phyloP scores from a whole-genome alignment of 2,329 filamentous ascomycete species.

The Fusarium illudens region DNA sequence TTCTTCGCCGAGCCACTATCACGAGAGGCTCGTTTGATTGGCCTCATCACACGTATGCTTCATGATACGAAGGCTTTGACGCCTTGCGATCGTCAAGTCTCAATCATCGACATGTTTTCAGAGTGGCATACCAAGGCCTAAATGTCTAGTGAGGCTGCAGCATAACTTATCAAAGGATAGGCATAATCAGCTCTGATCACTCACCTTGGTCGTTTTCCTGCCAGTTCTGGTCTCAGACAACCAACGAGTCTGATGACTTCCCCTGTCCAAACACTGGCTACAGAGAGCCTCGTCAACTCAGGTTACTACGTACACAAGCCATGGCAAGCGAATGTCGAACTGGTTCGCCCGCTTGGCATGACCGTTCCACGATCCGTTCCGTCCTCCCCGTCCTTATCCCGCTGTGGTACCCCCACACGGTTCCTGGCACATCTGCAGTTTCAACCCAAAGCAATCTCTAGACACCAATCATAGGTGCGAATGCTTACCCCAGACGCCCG shows the following conservation, averaged over 20 bases:
- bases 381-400: constrained; percentile 16
- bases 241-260: not conserved
- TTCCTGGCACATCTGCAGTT: constrained; percentile 22
- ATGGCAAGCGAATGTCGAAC: not conserved
- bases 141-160: not conserved
- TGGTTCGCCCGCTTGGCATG: constrained; percentile 22
- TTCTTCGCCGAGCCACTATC: not conserved
- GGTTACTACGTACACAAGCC: constrained; percentile 17
- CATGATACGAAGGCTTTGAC: not conserved
- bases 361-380: constrained; percentile 23
- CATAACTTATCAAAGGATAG: not conserved
- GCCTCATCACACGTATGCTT: not conserved
- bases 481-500: constrained; percentile 34
- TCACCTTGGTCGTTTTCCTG: not conserved
- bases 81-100: not conserved
- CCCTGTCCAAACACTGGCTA: not conserved
- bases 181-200: not conserved
- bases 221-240: not conserved
- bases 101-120: not conserved
- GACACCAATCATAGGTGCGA: constrained; percentile 25
- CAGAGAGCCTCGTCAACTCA: not conserved
- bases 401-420: constrained; percentile 11
- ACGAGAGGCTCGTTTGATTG: not conserved
- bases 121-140: not conserved
- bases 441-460: constrained; percentile 15